Evolutionary conservation across 345 rosid genomes (phyloP).

Genomic region (Brassica carinata): DNA sequence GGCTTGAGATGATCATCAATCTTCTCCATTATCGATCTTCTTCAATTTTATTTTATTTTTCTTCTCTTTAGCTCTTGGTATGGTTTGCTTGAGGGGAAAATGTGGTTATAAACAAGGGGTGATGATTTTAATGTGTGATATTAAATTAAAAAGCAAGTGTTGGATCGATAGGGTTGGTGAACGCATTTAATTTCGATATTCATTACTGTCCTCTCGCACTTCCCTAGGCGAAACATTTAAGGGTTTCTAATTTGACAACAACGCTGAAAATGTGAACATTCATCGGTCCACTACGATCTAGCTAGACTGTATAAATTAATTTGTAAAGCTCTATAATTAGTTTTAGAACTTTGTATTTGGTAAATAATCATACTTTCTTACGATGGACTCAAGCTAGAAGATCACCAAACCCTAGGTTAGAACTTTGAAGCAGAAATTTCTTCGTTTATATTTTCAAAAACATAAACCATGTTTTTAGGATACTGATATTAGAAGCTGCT

Average conservation of each 20-base stretch:
- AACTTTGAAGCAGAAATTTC: not conserved
- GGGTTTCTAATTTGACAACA: not conserved
- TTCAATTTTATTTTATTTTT: not conserved
- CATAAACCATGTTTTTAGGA: not conserved
- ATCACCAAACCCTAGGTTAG: not conserved
- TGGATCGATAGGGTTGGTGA: slow-evolving; percentile 43
- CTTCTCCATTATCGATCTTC: slow-evolving; percentile 35
- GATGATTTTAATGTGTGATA: slow-evolving; percentile 22
- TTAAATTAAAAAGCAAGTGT: slow-evolving; percentile 21
- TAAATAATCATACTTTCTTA: not conserved
- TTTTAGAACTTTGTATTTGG: no score
- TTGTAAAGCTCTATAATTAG: not conserved
- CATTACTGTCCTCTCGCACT: slow-evolving; percentile 19
- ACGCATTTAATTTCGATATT: slow-evolving; percentile 39
- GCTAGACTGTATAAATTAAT: not conserved
- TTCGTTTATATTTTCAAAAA: not conserved
- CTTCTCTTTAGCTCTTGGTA: not conserved
- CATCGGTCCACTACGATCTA: slow-evolving; percentile 10
- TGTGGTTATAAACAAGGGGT: slow-evolving; percentile 36
- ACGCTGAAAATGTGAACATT: not conserved
- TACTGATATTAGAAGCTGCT: not conserved
- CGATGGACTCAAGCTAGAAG: not conserved
- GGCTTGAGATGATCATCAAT: slow-evolving; percentile 28
- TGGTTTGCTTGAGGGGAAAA: not conserved
- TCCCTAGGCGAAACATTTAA: slow-evolving; percentile 23